Evolutionary conservation across 2,329 filamentous ascomycete genomes (phyloP), one percentile per base, ranked within the genome.

Genomic region (Aspergillus tanneri): DNA sequence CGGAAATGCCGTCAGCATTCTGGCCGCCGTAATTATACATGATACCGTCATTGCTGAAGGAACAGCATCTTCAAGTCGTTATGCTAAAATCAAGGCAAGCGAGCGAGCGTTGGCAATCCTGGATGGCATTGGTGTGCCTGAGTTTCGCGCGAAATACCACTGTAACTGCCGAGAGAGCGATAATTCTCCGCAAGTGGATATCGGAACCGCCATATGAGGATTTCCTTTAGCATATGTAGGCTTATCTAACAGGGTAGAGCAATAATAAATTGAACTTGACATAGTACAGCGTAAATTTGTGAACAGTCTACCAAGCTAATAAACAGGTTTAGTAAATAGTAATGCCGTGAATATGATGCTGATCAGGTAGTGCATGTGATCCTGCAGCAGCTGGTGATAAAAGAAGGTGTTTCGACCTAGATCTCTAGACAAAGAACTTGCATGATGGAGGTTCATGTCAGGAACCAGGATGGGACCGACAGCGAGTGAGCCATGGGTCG

Each of bases 21-120:
- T 88, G 0, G 87, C 86, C 5, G 89, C 82, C 19, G 77, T 96
- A 6, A 77, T 95, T 63, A 78, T 96, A 11, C 92, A 97, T 62
- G 80, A 83, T 10, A 67, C 77, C 34, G 79, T 90, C 8, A 68
- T 88, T n/a, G 81, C 83, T 2, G 76, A 83, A 53, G 81, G 77
- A 1, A 73, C 76, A 27, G 81, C 81, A 1, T 80, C 77, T 55
- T 90, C 84, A 42, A 80, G 81, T 0, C 77, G 87, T 38, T 87
- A 90, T 68, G 90, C 88, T 0, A 91, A 90, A 69, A 68, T 87
- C 4, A 72, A 70, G 47, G 73, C 72, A 7, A 76, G 73, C 46
- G 63, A 69, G 50, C 62, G 60, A 4, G 72, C 72, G 2, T 52
- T 76, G 47, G 53, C 58, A 5, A 54, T 63, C 50, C 55, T 84